These are phyloP conservation scores for Ustilago xerochloae DNA, from an alignment of 1,284 basidiomycete species.

Conservation along the genomic window DNA sequence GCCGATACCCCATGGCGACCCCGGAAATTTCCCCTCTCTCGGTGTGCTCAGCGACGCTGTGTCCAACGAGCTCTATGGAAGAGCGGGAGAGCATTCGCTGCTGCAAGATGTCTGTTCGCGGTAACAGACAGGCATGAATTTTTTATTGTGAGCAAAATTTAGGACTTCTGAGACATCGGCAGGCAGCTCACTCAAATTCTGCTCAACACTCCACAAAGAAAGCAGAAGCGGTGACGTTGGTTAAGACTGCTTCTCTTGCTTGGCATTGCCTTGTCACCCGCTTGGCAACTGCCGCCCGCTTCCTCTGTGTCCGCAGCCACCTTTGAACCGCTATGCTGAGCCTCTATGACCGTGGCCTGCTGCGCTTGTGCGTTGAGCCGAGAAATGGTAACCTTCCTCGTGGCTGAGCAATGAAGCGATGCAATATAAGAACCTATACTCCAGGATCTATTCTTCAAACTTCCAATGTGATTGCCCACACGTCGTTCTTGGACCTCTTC, in stretches of 20 bases:
- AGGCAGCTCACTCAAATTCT: background rate
- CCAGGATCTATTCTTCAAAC: too few relatives aligned
- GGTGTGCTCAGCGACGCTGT: background rate
- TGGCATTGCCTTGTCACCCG: background rate
- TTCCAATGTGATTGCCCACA: too few relatives aligned
- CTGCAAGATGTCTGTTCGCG: background rate
- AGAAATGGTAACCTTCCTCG: background rate
- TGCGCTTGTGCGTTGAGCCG: too few relatives aligned
- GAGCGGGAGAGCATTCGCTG: background rate
- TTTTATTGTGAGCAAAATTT: background rate
- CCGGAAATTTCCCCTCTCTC: background rate
- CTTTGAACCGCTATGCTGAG: background rate
- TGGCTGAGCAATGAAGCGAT: background rate
- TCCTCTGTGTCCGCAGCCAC: background rate
- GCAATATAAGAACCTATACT: background rate
- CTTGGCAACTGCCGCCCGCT: background rate
- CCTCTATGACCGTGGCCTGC: too few relatives aligned
- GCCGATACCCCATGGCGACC: conserved; percentile 2
- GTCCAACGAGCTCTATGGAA: too few relatives aligned
- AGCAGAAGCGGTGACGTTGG: conserved; percentile 16
- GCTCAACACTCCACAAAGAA: background rate
- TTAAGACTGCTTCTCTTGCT: background rate
- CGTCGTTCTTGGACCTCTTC: background rate
- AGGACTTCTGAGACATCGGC: conserved; percentile 2
- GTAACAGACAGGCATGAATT: background rate